Conservation (phyloP, 129 eudicot genomes). For the Smallanthus sonchifolius region DNA sequence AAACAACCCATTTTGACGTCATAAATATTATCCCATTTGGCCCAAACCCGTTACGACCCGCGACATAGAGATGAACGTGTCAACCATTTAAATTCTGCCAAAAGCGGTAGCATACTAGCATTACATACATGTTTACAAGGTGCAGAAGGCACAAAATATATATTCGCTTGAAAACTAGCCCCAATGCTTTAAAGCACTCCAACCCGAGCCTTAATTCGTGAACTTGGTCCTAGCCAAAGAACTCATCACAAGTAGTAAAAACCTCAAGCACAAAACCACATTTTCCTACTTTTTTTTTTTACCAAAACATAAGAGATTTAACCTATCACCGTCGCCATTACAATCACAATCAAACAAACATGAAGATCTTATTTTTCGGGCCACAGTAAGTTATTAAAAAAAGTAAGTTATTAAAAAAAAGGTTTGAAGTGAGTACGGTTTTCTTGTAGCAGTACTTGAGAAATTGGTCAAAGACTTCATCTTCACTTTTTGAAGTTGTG, state of each 20-base stretch:
- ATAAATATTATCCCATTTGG: too few species aligned
- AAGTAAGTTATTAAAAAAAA: slow-evolving; percentile 5
- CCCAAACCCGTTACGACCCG: too few species aligned
- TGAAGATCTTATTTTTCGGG: slow-evolving; percentile 26
- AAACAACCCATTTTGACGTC: background rate
- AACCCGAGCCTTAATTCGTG: background rate
- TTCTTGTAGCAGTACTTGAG: slow-evolving; percentile 24
- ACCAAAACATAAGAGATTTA: slow-evolving; percentile 8
- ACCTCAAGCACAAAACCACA: slow-evolving; percentile 21
- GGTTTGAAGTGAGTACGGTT: slow-evolving; percentile 25
- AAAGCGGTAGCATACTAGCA: background rate
- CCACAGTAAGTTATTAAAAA: too few species aligned
- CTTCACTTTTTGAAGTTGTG: slow-evolving; percentile 17
- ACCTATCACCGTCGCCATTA: background rate
- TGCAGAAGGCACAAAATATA: background rate
- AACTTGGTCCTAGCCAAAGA: slow-evolving; percentile 10
- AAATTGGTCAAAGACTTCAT: slow-evolving; percentile 20
- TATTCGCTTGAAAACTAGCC: background rate
- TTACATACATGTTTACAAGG: background rate
- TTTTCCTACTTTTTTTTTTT: slow-evolving; percentile 24
- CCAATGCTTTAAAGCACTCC: background rate
- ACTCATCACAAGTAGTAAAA: slow-evolving; percentile 13
- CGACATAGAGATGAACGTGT: background rate
- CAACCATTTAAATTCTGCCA: background rate
- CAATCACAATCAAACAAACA: slow-evolving; percentile 5